A percentile compares a stretch with the other conserved stretches of the same genome.
These are phyloP conservation scores for Echinosophora koreensis DNA, from an alignment of 306 rosid species.

Conservation along the genomic window DNA sequence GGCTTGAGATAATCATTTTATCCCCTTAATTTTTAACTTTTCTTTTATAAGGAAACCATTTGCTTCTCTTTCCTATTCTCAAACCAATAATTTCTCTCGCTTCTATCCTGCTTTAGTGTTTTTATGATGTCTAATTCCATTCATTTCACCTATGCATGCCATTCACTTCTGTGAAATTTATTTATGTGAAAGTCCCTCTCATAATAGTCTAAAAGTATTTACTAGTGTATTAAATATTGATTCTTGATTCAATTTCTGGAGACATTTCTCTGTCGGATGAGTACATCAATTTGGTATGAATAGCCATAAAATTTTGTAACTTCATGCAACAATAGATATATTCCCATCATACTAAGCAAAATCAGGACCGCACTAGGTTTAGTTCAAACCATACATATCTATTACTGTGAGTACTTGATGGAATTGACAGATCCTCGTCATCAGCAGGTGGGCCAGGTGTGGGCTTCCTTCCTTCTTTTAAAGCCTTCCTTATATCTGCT, in stretches of 20 bases:
- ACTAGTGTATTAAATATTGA: not conserved
- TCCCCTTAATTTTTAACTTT: not conserved
- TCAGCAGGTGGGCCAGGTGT: constrained; percentile 87
- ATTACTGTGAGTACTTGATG: constrained; percentile 55
- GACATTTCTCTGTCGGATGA: too few relatives aligned
- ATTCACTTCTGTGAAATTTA: not conserved
- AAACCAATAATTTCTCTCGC: not conserved
- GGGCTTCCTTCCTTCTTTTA: constrained; percentile 96
- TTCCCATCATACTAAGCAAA: constrained; percentile 59
- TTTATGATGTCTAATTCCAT: not conserved
- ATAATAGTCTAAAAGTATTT: constrained; percentile 6
- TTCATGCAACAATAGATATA: constrained; percentile 46
- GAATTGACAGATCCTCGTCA: constrained; percentile 80
- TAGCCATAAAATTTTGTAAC: not conserved
- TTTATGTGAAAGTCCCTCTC: not conserved
- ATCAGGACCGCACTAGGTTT: constrained; percentile 27
- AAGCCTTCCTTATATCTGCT: constrained; percentile 96
- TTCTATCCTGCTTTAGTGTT: not conserved
- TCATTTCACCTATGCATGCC: not conserved
- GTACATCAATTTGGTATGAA: not conserved
- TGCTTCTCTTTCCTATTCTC: not conserved
- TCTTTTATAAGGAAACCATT: not conserved
- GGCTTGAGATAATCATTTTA: not conserved
- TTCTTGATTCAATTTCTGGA: not conserved
- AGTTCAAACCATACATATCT: constrained; percentile 68